A percentile compares a stretch with the other conserved stretches of the same genome.
Evolutionary conservation across 495 filamentous ascomycete species (phyloP).

Genomic region (Penicillium simplicissimum): DNA sequence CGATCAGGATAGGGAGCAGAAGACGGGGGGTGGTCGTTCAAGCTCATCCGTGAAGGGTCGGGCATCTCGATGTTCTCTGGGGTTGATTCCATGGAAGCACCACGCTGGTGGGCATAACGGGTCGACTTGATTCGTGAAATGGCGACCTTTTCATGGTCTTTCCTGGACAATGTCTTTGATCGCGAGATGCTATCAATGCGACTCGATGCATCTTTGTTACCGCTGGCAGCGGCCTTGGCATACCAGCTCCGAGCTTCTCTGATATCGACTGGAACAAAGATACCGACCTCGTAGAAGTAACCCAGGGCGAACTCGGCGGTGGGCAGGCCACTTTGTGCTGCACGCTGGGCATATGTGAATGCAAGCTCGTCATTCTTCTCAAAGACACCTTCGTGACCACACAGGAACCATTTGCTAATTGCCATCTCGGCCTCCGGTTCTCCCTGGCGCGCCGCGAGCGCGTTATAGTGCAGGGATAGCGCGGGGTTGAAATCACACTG

Average conservation of each 20-base stretch:
- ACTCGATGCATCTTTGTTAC: slow-evolving; percentile 83
- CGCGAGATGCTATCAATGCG: slow-evolving; percentile 83
- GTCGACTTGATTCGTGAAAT: slow-evolving; percentile 83
- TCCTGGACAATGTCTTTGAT: slow-evolving; percentile 81
- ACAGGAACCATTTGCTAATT: slow-evolving; percentile 98
- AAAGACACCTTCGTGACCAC: slow-evolving; percentile 87
- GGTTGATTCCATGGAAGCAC: slow-evolving; percentile 52
- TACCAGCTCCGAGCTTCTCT: slow-evolving; percentile 89
- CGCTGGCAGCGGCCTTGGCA: slow-evolving; percentile 81
- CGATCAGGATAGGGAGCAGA: slow-evolving; percentile 45
- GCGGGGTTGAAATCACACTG: slow-evolving; percentile 94
- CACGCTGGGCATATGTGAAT: slow-evolving; percentile 85
- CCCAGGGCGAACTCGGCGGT: slow-evolving; percentile 97
- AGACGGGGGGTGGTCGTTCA: slow-evolving; percentile 43
- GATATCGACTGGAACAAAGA: slow-evolving; percentile 78
- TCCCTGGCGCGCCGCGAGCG: slow-evolving; percentile 83
- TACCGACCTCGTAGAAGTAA: slow-evolving; percentile 96
- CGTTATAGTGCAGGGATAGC: slow-evolving; percentile 92
- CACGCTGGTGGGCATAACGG: slow-evolving; percentile 76
- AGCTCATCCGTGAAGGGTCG: slow-evolving; percentile 56
- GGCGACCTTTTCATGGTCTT: slow-evolving; percentile 90
- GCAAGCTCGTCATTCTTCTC: slow-evolving; percentile 94
- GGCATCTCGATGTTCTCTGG: slow-evolving; percentile 71
- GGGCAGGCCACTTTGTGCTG: slow-evolving; percentile 73
- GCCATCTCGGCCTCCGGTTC: slow-evolving; percentile 93